phyloP scores from a whole-genome alignment of 108 stramenopile species.

The Skeletonema costatum region DNA sequence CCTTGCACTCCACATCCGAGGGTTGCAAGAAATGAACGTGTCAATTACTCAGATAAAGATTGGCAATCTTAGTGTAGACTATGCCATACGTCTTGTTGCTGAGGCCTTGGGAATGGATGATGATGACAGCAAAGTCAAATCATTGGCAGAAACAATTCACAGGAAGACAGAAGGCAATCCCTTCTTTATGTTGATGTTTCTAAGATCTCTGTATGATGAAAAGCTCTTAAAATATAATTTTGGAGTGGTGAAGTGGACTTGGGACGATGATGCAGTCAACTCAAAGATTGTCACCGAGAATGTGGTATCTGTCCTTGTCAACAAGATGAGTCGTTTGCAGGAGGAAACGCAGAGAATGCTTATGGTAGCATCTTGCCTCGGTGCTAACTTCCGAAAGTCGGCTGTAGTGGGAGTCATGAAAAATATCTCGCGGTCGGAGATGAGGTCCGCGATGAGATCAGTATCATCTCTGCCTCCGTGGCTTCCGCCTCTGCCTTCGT shows the following conservation, averaged over 20 bases:
- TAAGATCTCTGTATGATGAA: constrained; percentile 3
- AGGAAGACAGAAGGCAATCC: constrained; percentile 41
- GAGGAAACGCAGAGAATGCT: too few species aligned
- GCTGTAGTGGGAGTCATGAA: not conserved
- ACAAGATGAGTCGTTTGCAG: too few species aligned
- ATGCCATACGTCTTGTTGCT: not conserved
- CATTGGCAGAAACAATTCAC: too few species aligned
- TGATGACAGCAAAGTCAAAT: not conserved
- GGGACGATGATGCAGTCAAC: too few species aligned
- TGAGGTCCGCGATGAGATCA: too few species aligned
- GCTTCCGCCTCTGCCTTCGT: too few species aligned
- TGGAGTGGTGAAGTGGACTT: too few species aligned
- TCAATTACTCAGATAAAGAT: not conserved
- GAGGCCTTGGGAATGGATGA: constrained; percentile 12
- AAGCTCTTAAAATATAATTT: constrained; percentile 13
- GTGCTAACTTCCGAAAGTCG: not conserved
- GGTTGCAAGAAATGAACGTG: not conserved
- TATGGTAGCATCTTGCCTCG: not conserved
- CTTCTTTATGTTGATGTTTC: constrained; percentile 35
- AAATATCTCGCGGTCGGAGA: too few species aligned
- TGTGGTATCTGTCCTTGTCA: too few species aligned
- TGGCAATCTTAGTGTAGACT: constrained; percentile 1
- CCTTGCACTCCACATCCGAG: not conserved
- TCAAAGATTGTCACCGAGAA: too few species aligned
- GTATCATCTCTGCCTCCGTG: too few species aligned